These are phyloP conservation scores for Furculomyces boomerangus DNA, from an alignment of 371 early-diverging fungal genomes.

Conservation along the genomic window DNA sequence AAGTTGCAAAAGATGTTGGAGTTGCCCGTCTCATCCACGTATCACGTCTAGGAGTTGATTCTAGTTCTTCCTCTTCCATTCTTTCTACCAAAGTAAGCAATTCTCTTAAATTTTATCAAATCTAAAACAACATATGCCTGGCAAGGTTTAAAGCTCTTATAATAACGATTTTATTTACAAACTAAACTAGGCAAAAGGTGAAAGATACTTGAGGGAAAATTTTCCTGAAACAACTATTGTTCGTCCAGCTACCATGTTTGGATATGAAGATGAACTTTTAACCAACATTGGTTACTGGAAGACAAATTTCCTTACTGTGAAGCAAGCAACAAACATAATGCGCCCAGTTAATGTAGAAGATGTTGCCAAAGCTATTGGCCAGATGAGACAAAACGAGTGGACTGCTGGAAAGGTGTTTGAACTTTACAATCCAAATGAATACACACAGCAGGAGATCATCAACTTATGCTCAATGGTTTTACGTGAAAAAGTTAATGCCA, in stretches of 20 bases:
- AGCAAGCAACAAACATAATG: conserved; percentile 51
- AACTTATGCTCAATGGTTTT: conserved; percentile 56
- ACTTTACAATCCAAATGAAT: conserved; percentile 69
- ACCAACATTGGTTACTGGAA: conserved; percentile 55
- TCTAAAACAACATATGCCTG: neutral
- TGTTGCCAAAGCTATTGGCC: conserved; percentile 67
- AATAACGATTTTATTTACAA: conserved; percentile 17
- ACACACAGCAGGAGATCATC: conserved; percentile 45
- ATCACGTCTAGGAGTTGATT: conserved; percentile 67
- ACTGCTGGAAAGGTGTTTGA: conserved; percentile 76
- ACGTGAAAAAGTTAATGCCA: conserved; percentile 36
- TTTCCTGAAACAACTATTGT: conserved; percentile 88
- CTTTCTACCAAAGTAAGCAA: conserved; percentile 48
- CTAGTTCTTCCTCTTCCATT: conserved; percentile 56
- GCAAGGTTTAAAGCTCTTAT: neutral
- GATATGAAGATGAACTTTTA: conserved; percentile 84
- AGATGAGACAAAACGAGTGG: conserved; percentile 46
- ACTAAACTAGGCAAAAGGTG: conserved; percentile 44
- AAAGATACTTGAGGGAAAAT: conserved; percentile 66
- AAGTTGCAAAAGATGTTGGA: conserved; percentile 58
- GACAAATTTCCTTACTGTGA: conserved; percentile 36
- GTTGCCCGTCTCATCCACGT: conserved; percentile 79
- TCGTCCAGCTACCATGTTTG: conserved; percentile 75
- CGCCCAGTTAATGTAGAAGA: conserved; percentile 65
- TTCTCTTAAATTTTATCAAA: neutral